Conservation (phyloP, 495 filamentous ascomycete species). For the Corynascus novoguineensis region DNA sequence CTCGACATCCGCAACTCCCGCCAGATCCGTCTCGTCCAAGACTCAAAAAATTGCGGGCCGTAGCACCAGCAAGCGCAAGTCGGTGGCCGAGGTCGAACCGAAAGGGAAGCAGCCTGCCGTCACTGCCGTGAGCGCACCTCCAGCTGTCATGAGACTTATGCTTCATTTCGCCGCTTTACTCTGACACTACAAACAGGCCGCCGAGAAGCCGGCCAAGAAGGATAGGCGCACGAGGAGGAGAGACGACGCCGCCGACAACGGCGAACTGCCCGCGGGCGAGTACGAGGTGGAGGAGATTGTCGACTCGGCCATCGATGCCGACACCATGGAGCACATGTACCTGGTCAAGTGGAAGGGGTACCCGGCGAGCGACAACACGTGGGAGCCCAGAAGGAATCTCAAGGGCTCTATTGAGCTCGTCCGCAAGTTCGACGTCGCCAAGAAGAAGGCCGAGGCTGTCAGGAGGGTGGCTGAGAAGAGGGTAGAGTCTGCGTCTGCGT, state of each 20-base stretch:
- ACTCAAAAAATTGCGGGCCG: constrained; percentile 20
- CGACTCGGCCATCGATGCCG: constrained; percentile 27
- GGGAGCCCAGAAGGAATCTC: constrained; percentile 40
- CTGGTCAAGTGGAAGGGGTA: constrained; percentile 42
- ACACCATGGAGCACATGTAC: constrained; percentile 33
- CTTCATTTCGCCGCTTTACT: background rate
- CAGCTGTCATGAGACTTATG: no score
- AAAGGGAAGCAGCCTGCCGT: constrained; percentile 5
- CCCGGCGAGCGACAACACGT: constrained; percentile 31
- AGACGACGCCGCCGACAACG: constrained; percentile 6
- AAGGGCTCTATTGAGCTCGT: constrained; percentile 22
- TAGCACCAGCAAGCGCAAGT: constrained; percentile 25
- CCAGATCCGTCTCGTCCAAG: constrained; percentile 9
- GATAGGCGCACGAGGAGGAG: constrained; percentile 20
- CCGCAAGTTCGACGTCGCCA: constrained; percentile 24
- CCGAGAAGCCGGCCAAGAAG: constrained; percentile 18
- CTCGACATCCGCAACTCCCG: constrained; percentile 12
- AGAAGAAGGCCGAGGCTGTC: constrained; percentile 21
- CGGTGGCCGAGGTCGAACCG: constrained; percentile 12
- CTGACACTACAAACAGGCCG: constrained; percentile 11
- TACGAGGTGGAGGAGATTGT: constrained; percentile 39
- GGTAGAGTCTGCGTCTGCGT: background rate
- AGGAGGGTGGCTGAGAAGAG: constrained; percentile 4
- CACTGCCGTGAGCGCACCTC: constrained; percentile 19
- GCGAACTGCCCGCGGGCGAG: constrained; percentile 20